Evolutionary conservation across 78 protist genomes (phyloP), one percentile per base, ranked within the genome.

Genomic region (Creolimax fragrantissima): DNA sequence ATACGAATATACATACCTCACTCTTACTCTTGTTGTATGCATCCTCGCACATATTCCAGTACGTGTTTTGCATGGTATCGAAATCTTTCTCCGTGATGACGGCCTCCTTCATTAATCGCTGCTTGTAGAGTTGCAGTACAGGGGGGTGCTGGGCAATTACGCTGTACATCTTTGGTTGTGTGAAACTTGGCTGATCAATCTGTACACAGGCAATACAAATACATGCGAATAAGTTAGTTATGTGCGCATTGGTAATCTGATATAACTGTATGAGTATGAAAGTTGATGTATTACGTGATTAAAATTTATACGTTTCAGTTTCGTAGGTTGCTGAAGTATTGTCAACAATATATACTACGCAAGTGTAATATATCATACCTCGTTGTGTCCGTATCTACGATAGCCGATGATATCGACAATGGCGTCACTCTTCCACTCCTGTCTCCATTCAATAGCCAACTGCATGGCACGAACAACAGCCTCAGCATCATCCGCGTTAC

Each of bases 141-240:
- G 96, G 84, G 37, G 42, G 66, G 84, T 94, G 96, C 85, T 44
- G 85, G 85, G 89, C 83, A 86, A 97, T 96, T 86, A 43, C 66
- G 74, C 43, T 43, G 93, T 97, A 98, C 98, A 97, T 97, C 7
- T 89, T 92, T 83, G 99, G 99, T 94, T 98, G 99, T 41, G 99
- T 98, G 97, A 97, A 97, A 86, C 92, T 66, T 81, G 99, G 99
- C 92, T 97, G 95, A 92, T 98, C 99, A 3, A 92, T 43, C 95
- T 58, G 74, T 58, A 24, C 1, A 58, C 24, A 58, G 74, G 24
- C 74, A 24, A 58, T 32, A 24, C 74, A 58, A 17, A 58, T 58
- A 17, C 39, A 58, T 58, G 74, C 74, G 74, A 1, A 24, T 58
- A 24, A 58, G 74, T 58, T n/a, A n/a, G n/a, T n/a, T n/a, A n/a